A percentile compares a stretch with the other conserved stretches of the same genome.
phyloP scores from a whole-genome alignment of 257 asterid species.

The Nicotiana tomentosiformis region DNA sequence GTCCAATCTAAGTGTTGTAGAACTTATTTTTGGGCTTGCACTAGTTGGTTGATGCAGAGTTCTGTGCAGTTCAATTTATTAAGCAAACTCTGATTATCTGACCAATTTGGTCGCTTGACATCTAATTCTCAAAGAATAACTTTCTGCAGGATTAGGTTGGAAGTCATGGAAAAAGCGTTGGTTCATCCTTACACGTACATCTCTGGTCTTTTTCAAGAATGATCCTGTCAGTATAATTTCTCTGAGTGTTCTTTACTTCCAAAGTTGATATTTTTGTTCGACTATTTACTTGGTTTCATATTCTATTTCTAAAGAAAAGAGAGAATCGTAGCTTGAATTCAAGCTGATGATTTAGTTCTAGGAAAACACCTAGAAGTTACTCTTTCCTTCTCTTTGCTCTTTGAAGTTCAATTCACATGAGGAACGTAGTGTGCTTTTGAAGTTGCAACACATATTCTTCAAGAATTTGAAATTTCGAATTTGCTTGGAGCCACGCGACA shows the following conservation, averaged over 20 bases:
- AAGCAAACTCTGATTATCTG: neutral
- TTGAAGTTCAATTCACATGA: neutral
- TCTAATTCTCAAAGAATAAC: neutral
- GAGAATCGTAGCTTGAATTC: neutral
- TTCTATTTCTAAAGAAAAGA: neutral
- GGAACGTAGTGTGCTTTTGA: too few species aligned
- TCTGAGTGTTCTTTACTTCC: neutral
- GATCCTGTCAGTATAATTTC: constrained; percentile 67
- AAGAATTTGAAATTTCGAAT: too few species aligned
- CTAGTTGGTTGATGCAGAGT: neutral
- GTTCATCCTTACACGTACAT: constrained; percentile 94
- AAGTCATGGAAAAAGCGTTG: constrained; percentile 95
- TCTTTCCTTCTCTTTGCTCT: neutral
- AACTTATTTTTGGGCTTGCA: neutral
- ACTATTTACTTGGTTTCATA: neutral
- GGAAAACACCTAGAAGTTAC: neutral
- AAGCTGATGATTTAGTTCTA: neutral
- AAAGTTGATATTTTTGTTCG: neutral
- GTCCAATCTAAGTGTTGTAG: neutral
- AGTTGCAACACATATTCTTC: too few species aligned
- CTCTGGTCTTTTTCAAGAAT: constrained; percentile 94
- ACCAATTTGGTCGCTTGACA: neutral
- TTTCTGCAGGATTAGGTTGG: constrained; percentile 90
- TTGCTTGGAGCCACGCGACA: too few species aligned
- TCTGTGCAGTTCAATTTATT: neutral